Percentiles rank a stretch among this genome's conserved stretches.
phyloP scores from a whole-genome alignment of 768 basidiomycete species.

The Mycena alexandri region DNA sequence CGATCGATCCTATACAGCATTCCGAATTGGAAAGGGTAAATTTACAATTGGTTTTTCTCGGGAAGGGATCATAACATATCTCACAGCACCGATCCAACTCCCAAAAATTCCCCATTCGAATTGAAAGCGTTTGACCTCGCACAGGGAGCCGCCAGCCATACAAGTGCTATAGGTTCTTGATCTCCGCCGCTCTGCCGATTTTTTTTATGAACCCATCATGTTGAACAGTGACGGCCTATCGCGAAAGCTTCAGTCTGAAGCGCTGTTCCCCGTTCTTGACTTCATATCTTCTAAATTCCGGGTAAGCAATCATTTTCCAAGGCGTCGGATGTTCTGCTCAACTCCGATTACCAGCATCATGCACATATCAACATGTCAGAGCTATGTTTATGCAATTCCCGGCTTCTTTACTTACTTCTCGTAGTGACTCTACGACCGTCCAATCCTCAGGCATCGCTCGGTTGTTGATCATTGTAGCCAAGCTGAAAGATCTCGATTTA shows the following conservation, averaged over 20 bases:
- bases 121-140: slow-evolving; percentile 82
- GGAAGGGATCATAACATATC: slow-evolving; percentile 22
- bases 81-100: slow-evolving; percentile 57
- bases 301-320: slow-evolving; percentile 59
- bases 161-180: slow-evolving; percentile 70
- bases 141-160: slow-evolving; percentile 78
- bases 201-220: slow-evolving; percentile 1
- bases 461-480: slow-evolving; percentile 41
- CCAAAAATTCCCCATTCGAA: slow-evolving; percentile 63
- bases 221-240: slow-evolving; percentile 67
- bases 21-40: slow-evolving; percentile 79
- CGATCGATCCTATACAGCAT: slow-evolving; percentile 58
- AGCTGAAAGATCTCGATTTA: background rate
- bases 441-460: slow-evolving; percentile 76
- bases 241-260: slow-evolving; percentile 71
- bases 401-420: slow-evolving; percentile 32
- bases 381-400: slow-evolving; percentile 21
- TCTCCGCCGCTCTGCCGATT: slow-evolving; percentile 12
- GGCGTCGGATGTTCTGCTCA: slow-evolving; percentile 32
- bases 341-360: slow-evolving; percentile 68
- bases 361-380: slow-evolving; percentile 80
- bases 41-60: slow-evolving; percentile 3
- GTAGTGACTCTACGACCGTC: slow-evolving; percentile 80
- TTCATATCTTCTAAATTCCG: slow-evolving; percentile 77
- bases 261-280: slow-evolving; percentile 75